Evolutionary conservation across 2,329 filamentous ascomycete genomes (phyloP).

Genomic region (Sporothrix brasiliensis): DNA sequence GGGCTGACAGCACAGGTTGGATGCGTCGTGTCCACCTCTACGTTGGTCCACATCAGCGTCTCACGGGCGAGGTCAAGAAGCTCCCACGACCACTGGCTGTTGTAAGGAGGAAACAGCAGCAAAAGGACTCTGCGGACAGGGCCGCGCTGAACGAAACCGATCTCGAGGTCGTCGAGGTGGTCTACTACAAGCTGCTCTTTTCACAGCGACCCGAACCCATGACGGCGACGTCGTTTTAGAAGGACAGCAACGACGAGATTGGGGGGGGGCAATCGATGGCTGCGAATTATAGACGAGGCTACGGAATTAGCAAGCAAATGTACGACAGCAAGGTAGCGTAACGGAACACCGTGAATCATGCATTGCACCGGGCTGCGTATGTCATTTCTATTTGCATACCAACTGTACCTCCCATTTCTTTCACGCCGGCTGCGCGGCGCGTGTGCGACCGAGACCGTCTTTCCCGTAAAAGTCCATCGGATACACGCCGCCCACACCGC

Average conservation of each 20-base stretch:
- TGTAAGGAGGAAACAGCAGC: constrained; percentile 60
- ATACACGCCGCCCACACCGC: constrained; percentile 74
- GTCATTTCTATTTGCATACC: not conserved
- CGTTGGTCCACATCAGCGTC: constrained; percentile 82
- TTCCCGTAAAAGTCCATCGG: constrained; percentile 98
- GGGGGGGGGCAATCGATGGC: not conserved
- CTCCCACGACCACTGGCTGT: constrained; percentile 76
- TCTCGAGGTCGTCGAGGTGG: constrained; percentile 82
- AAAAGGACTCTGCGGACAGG: constrained; percentile 45
- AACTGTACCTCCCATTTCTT: not conserved
- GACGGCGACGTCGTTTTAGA: constrained; percentile 46
- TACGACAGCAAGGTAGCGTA: constrained; percentile 22
- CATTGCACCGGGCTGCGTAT: not conserved
- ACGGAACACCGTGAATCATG: constrained; percentile 19
- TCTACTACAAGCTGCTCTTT: constrained; percentile 87
- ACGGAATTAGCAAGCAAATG: constrained; percentile 17
- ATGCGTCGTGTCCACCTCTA: constrained; percentile 90
- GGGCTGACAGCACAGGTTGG: constrained; percentile 64
- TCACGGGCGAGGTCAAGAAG: constrained; percentile 90
- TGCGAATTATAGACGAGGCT: not conserved
- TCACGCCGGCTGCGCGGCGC: constrained; percentile 41
- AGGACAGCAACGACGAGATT: not conserved
- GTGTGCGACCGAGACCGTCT: constrained; percentile 84
- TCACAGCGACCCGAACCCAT: constrained; percentile 84
- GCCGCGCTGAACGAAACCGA: constrained; percentile 47